A percentile compares a stretch with the other conserved stretches of the same genome.
phyloP scores from a whole-genome alignment of 139 green algal species.

The Marvania coccoides region DNA sequence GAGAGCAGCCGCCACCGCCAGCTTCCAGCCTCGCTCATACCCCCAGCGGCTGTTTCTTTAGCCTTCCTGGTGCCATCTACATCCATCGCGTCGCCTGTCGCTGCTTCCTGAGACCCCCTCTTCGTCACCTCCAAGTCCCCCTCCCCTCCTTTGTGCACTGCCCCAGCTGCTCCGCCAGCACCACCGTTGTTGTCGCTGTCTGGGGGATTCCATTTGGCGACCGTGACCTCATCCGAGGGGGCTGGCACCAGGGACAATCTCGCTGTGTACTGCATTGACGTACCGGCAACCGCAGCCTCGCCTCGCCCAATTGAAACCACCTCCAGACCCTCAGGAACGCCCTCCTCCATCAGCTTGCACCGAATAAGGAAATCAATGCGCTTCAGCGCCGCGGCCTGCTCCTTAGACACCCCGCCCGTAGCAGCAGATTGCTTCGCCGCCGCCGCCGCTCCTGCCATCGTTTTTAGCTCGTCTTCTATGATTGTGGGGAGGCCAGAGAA shows the following conservation, averaged over 20 bases:
- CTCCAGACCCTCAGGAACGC: constrained; percentile 13
- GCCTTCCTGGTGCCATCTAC: background rate
- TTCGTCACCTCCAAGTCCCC: background rate
- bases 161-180: background rate
- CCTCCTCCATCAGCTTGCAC: constrained; percentile 6
- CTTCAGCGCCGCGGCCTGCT: background rate
- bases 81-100: background rate
- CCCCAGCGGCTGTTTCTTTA: background rate
- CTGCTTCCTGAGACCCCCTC: too few relatives aligned
- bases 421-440: background rate
- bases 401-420: background rate
- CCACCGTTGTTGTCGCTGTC: background rate
- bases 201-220: constrained; percentile 5
- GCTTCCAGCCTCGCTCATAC: background rate
- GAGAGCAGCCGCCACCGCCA: constrained; percentile 17
- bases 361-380: constrained; percentile 1
- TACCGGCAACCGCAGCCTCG: background rate
- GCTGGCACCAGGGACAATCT: constrained; percentile 27
- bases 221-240: constrained; percentile 6
- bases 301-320: constrained; percentile 11
- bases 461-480: constrained; percentile 22
- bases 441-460: background rate
- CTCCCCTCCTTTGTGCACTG: background rate
- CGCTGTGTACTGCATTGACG: constrained; percentile 11
- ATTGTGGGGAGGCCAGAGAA: constrained; percentile 24